Evolutionary conservation across 2,329 filamentous ascomycete genomes (phyloP).

Genomic region (Fusarium decemcellulare): DNA sequence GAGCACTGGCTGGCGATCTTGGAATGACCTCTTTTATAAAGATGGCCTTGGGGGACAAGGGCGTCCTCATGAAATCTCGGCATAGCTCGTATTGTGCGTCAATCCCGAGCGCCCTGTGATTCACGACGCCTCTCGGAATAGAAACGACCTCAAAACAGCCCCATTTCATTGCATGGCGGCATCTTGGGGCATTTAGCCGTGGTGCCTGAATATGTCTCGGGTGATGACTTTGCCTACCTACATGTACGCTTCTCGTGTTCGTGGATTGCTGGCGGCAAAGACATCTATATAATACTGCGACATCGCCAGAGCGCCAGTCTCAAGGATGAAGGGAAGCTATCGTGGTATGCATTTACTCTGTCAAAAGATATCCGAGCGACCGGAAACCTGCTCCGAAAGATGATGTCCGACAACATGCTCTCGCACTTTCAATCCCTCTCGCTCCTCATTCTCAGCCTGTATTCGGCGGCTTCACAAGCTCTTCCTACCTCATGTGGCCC

Average conservation of each 20-base stretch:
- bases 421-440: neutral
- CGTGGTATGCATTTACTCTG: neutral
- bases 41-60: too few species aligned
- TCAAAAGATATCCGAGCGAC: neutral
- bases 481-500: neutral
- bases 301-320: too few species aligned
- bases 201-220: neutral
- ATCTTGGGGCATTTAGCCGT: too few species aligned
- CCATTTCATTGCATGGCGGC: too few species aligned
- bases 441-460: conserved; percentile 19
- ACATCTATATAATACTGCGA: neutral
- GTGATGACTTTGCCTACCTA: neutral
- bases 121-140: too few species aligned
- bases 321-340: neutral
- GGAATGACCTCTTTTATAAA: neutral
- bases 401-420: neutral
- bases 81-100: neutral
- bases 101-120: too few species aligned
- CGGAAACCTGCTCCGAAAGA: neutral
- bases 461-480: neutral
- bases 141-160: too few species aligned
- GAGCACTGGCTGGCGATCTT: neutral
- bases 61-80: too few species aligned
- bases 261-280: too few species aligned
- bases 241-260: neutral